phyloP scores from a whole-genome alignment of 768 basidiomycete genomes.

The Termitomyces sp. region DNA sequence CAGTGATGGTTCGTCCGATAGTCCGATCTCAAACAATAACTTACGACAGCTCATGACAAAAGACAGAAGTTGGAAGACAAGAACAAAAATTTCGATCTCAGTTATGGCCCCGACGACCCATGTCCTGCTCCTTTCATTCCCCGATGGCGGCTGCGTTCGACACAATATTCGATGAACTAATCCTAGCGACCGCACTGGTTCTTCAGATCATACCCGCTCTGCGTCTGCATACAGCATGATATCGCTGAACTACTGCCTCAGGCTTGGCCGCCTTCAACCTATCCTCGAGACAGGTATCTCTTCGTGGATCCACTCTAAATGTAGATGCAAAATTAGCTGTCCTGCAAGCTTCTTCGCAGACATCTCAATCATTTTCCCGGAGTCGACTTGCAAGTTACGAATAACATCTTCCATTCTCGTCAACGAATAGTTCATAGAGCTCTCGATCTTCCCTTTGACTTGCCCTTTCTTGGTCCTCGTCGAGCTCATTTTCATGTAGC shows the following conservation, averaged over 20 bases:
- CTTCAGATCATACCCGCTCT: too few species aligned
- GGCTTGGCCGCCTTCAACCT: background rate
- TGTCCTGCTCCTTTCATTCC: conserved; percentile 14
- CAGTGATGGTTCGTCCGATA: background rate
- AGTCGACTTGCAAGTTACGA: background rate
- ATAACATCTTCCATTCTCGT: background rate
- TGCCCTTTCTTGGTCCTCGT: background rate
- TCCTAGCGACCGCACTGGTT: too few species aligned
- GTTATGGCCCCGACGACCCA: conserved; percentile 4
- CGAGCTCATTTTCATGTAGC: background rate
- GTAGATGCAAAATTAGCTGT: background rate
- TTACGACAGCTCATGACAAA: background rate
- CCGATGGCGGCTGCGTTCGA: conserved; percentile 6
- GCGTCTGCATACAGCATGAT: background rate
- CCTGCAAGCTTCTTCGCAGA: background rate
- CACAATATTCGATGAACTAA: conserved; percentile 9
- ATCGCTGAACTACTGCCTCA: background rate
- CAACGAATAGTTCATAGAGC: background rate
- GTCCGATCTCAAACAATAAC: background rate
- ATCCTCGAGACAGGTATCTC: background rate
- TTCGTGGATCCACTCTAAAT: background rate
- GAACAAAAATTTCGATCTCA: background rate
- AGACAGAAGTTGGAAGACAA: background rate
- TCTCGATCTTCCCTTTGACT: background rate
- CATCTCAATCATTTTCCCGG: background rate